These are phyloP conservation scores for Suillus alpinus DNA, from an alignment of 768 basidiomycete species.

Conservation along the genomic window DNA sequence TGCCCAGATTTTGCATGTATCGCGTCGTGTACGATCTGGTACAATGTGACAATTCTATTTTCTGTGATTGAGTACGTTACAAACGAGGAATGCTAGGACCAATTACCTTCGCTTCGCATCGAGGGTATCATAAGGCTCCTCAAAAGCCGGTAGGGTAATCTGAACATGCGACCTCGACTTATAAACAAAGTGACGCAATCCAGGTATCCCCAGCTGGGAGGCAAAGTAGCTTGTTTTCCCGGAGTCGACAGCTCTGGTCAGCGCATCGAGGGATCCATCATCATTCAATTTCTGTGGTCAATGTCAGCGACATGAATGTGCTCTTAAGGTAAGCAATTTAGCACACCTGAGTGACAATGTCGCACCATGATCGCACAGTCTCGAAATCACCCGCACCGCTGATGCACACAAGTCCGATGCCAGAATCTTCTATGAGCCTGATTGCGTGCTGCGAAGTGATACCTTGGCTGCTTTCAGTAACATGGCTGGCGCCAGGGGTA, in stretches of 20 bases:
- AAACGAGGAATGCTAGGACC: not conserved
- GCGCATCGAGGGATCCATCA: conserved; percentile 53
- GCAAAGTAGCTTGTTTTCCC: conserved; percentile 63
- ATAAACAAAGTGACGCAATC: conserved; percentile 92
- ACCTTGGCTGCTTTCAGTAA: conserved; percentile 13
- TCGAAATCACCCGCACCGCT: conserved; percentile 85
- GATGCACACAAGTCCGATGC: conserved; percentile 74
- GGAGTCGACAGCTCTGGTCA: conserved; percentile 45
- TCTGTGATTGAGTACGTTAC: not conserved
- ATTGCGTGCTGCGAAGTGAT: conserved; percentile 11
- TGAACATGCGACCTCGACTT: conserved; percentile 90
- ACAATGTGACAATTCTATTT: conserved; percentile 75
- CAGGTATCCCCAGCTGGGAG: conserved; percentile 81
- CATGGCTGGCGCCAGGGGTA: not conserved
- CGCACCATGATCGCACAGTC: conserved; percentile 74
- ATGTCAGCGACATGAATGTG: not conserved
- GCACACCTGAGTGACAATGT: conserved; percentile 57
- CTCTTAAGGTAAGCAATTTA: not conserved
- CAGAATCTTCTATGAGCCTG: conserved; percentile 23
- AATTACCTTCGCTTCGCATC: conserved; percentile 60
- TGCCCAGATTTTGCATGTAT: conserved; percentile 91
- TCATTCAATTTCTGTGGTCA: conserved; percentile 55
- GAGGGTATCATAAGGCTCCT: conserved; percentile 73
- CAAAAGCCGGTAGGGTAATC: conserved; percentile 80
- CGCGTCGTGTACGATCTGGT: conserved; percentile 83